Conservation (phyloP, 2,329 filamentous ascomycete species). For the Fusarium brachygibbosum region DNA sequence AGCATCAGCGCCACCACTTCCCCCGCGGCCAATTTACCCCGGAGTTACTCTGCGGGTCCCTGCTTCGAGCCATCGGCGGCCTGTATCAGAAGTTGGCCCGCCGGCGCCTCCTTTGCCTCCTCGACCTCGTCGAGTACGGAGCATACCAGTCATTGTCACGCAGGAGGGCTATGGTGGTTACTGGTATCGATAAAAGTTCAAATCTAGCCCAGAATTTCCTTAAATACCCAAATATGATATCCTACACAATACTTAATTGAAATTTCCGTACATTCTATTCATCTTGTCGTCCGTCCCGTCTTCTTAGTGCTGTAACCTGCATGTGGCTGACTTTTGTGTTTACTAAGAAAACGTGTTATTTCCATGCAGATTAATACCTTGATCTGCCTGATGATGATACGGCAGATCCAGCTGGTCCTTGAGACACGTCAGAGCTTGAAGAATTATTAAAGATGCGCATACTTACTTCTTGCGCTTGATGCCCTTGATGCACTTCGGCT, state of each 20-base stretch:
- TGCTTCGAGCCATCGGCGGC: slow-evolving; percentile 19
- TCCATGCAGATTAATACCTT: slow-evolving; percentile 29
- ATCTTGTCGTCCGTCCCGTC: background rate
- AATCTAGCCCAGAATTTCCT: slow-evolving; percentile 27
- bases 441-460: slow-evolving; percentile 18
- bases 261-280: slow-evolving; percentile 27
- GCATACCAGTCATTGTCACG: slow-evolving; percentile 51
- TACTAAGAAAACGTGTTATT: background rate
- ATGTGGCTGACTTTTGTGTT: slow-evolving; percentile 20
- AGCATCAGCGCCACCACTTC: slow-evolving; percentile 28
- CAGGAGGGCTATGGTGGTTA: slow-evolving; percentile 45
- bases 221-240: slow-evolving; percentile 31
- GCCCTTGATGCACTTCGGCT: slow-evolving; percentile 41
- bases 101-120: slow-evolving; percentile 47
- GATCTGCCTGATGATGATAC: slow-evolving; percentile 38
- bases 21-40: slow-evolving; percentile 32
- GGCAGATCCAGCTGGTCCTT: slow-evolving; percentile 43
- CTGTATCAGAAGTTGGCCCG: slow-evolving; percentile 44
- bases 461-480: slow-evolving; percentile 50
- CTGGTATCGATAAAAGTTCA: slow-evolving; percentile 40
- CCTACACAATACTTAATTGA: slow-evolving; percentile 30
- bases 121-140: slow-evolving; percentile 45
- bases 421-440: slow-evolving; percentile 50
- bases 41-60: slow-evolving; percentile 25
- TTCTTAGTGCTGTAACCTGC: slow-evolving; percentile 1